Base-by-base conservation (phyloP, 2,329 filamentous ascomycete species). In the Diatrype stigma region DNA sequence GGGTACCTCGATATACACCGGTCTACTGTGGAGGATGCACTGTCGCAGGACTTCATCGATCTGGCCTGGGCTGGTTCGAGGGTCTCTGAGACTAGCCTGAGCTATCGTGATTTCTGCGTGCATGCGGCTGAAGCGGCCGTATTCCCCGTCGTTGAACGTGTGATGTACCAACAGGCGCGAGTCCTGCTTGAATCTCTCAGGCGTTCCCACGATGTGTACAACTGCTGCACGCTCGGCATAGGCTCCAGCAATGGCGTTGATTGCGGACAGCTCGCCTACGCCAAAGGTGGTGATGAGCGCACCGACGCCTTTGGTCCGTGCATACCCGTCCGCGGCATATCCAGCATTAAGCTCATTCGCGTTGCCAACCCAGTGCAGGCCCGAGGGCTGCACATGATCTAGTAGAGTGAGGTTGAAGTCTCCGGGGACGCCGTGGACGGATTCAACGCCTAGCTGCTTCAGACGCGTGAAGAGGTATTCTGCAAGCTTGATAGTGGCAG, bases 231-330 rank as follows among this genome's bases (percentile, higher is more conserved):
- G 71, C 64, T 84, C 81, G 10, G 79, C 73, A 59, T 78, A 83
- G 3, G 80, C 77, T 1, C 81, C 81, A 2, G 79, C 80, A 55
- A 82, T 75, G 34, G 76, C 80, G 58, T 84, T 83, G 60, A 83
- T 72, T 6, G 80, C 79, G 3, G 79, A 82, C 50, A 72, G 65
- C 54, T 78, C 75, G 8, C 81, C 82, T 1, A 85, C 81, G 4
- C 81, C 82, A 58, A 82, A 82, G 0, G 81, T 83, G 1, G 82
- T 85, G 30, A 84, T 68, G 7, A 82, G 60, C 34, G 71, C 73
- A 6, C 68, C 67, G 6, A 77, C 64, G 6, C 76, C 76, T 54
- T 80, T 80, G 52, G 80, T 71, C 12, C 80, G 68, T 3, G 77
- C 73, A 56, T 84, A 84, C 2, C 78, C 81, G 55, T 84, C 81